Base-by-base conservation (phyloP, 257 asterid genomes). In the Asclepias syriaca region DNA sequence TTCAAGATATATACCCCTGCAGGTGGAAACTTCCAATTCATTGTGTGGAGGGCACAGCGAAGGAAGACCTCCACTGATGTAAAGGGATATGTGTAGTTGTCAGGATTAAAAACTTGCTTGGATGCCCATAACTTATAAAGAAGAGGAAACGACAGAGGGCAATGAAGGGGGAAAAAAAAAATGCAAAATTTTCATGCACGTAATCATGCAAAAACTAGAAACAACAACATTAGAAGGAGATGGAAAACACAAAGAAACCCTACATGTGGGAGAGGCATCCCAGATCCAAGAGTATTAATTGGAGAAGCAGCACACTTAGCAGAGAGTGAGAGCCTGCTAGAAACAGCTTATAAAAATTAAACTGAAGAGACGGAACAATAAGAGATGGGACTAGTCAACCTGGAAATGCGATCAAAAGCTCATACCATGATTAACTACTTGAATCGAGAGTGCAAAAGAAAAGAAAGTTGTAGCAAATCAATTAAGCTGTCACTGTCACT, bases 361-460 rank as follows among this genome's bases (percentile, higher is more conserved):
- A 8, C 48, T 6, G 53, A 48, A 50, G 56, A 50, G 55, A 50
- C n/a, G 55, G 55, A 50, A 50, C 24, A 1, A 32, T 27, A 22
- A 6, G 74, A 54, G 65, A 32, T 46, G 68, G 68, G 59, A 71
- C 1, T 71, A 46, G 49, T 71, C 75, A 71, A 71, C 68, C 45
- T 24, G 69, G 77, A 37, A 72, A 79, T 81, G 77, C 68, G 11
- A 80, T 79, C 66, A 72, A 78, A 66, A 45, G 64, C 70, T 50
- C 56, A 75, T 61, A 76, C 48, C 75, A 81, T 82, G 63, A 84
- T 82, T 63, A 58, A 77, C 74, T 55, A 70, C 77, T 80, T 80
- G 85, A 81, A 84, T 75, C 45, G 34, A 40, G 55, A 11, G 53
- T 27, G 75, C 19, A 22, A 67, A 72, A 80, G 29, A 46, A 14